Conservation (phyloP, 1,284 basidiomycete genomes). For the Tremellales sp. region DNA sequence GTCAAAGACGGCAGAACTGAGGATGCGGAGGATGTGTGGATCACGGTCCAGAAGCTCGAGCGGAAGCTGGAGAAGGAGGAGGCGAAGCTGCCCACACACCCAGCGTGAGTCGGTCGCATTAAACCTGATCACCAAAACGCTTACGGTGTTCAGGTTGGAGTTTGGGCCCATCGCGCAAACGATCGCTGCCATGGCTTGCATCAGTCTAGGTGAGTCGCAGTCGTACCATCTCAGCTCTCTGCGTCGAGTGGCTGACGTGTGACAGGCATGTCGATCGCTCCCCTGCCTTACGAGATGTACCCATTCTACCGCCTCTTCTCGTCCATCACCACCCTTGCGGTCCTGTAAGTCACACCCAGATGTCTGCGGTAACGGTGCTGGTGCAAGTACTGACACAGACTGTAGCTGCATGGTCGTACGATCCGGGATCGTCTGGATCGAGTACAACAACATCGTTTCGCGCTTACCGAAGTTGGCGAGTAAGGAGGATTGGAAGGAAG, state of each 20-base stretch:
- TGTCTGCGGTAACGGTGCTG: too few species aligned
- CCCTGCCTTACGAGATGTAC: constrained; percentile 22
- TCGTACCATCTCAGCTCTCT: not conserved
- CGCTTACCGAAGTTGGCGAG: constrained; percentile 15
- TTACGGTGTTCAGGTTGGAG: constrained; percentile 28
- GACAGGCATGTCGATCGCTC: constrained; percentile 20
- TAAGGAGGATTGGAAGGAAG: constrained; percentile 5
- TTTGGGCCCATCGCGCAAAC: constrained; percentile 33
- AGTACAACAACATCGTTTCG: constrained; percentile 25
- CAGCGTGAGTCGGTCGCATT: constrained; percentile 24
- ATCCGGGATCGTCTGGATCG: constrained; percentile 31
- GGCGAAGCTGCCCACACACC: constrained; percentile 25
- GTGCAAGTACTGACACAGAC: too few species aligned
- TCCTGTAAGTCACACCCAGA: constrained; percentile 33
- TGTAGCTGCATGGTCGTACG: constrained; percentile 22
- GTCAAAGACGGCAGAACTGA: not conserved
- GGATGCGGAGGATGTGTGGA: constrained; percentile 1
- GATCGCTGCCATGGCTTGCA: constrained; percentile 26
- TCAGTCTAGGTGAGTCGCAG: constrained; percentile 25
- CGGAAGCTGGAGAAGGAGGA: constrained; percentile 25
- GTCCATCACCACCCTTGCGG: constrained; percentile 25
- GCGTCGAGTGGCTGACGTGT: not conserved
- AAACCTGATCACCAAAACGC: too few species aligned
- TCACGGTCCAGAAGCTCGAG: constrained; percentile 3
- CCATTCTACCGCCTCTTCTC: constrained; percentile 34